Conservation (phyloP, 2,329 filamentous ascomycete species). For the Fusarium anthophilum region DNA sequence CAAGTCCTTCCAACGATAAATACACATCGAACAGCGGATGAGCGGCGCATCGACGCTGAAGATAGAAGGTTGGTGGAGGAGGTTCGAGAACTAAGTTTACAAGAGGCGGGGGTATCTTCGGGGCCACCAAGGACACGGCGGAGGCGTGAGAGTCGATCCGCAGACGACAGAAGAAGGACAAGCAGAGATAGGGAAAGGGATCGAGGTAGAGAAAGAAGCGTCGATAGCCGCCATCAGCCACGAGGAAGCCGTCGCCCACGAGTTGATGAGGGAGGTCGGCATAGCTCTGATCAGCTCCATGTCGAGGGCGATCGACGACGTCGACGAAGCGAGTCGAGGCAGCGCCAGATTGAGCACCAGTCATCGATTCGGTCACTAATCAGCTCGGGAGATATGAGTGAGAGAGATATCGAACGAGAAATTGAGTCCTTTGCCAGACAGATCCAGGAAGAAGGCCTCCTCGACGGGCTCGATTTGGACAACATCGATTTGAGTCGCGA, state of each 20-base stretch:
- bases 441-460: constrained; percentile 85
- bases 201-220: constrained; percentile 38
- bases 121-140: constrained; percentile 44
- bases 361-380: constrained; percentile 87
- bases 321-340: constrained; percentile 57
- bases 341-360: constrained; percentile 83
- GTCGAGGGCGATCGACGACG: constrained; percentile 47
- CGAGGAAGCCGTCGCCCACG: constrained; percentile 38
- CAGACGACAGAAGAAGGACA: constrained; percentile 44
- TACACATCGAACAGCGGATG: constrained; percentile 59
- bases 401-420: constrained; percentile 83
- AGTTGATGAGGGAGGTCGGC: constrained; percentile 39
- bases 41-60: constrained; percentile 67
- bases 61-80: constrained; percentile 77
- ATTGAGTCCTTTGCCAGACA: constrained; percentile 91
- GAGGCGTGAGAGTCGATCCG: constrained; percentile 50
- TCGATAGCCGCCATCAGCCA: constrained; percentile 45
- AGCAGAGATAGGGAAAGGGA: constrained; percentile 37
- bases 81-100: constrained; percentile 77
- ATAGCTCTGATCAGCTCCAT: constrained; percentile 50
- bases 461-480: constrained; percentile 89
- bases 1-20: constrained; percentile 75
- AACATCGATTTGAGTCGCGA: constrained; percentile 86
- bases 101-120: constrained; percentile 67
- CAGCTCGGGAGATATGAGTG: constrained; percentile 79